phyloP scores from a whole-genome alignment of 2,329 filamentous ascomycete species.

The Cercospora sp. region DNA sequence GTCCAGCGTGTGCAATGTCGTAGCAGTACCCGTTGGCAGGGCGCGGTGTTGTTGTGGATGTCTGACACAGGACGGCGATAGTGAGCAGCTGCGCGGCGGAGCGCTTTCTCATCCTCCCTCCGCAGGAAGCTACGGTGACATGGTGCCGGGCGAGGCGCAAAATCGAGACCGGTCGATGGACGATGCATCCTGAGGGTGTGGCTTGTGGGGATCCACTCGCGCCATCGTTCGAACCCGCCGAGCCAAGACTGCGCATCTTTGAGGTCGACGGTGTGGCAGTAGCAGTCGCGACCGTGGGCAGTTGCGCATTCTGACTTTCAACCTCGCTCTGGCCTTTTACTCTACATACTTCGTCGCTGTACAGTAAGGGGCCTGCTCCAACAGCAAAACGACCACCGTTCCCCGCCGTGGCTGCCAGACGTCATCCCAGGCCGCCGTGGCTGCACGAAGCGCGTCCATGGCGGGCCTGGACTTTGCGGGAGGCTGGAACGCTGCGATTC shows the following conservation, averaged over 20 bases:
- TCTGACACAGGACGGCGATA: background rate
- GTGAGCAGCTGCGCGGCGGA: background rate
- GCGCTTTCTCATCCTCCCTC: background rate
- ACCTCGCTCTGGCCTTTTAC: background rate
- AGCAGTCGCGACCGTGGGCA: background rate
- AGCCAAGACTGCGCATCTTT: background rate
- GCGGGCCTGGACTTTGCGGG: background rate
- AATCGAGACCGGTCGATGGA: background rate
- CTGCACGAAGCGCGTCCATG: background rate
- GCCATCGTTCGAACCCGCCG: background rate
- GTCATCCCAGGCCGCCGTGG: background rate
- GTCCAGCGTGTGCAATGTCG: background rate
- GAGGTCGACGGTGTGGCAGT: background rate
- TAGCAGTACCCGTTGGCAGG: background rate
- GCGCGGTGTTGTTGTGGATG: background rate
- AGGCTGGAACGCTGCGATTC: background rate
- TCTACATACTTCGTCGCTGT: background rate
- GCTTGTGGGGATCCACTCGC: background rate
- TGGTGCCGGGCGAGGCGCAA: background rate
- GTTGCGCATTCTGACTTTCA: background rate
- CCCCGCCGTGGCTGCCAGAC: background rate
- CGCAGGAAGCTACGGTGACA: conserved; percentile 1
- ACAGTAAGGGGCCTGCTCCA: background rate
- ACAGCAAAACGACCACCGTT: background rate
- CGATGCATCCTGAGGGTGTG: background rate